These are phyloP conservation scores for Solanum appendiculatum DNA, from an alignment of 257 asterid species.

Conservation along the genomic window DNA sequence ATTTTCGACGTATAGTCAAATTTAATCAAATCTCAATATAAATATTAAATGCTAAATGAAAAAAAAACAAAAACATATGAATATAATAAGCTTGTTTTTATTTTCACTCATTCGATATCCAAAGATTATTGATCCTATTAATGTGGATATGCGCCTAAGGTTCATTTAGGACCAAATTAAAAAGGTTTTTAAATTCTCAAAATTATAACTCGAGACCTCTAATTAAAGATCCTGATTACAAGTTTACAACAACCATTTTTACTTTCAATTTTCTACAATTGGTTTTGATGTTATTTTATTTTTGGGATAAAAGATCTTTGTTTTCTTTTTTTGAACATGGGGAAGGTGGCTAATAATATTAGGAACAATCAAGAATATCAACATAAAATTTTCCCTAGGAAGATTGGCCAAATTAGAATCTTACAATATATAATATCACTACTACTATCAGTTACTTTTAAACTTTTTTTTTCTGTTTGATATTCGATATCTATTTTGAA, in stretches of 20 bases:
- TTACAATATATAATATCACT: neutral
- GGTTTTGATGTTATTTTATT: neutral
- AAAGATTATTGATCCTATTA: neutral
- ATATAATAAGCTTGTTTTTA: neutral
- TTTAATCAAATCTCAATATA: neutral
- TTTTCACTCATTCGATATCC: neutral
- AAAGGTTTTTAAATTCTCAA: neutral
- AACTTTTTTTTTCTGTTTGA: no score
- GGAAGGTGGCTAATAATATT: neutral
- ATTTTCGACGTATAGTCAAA: rapidly evolving
- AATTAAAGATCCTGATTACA: neutral
- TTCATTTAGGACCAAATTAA: neutral
- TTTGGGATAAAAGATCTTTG: neutral
- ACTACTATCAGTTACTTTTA: no score
- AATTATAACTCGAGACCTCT: neutral
- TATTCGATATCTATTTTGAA: neutral
- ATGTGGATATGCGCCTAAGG: neutral
- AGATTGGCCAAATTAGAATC: neutral
- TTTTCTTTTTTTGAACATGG: neutral
- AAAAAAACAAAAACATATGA: neutral
- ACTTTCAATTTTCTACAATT: neutral
- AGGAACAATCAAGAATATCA: neutral
- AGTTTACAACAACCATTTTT: neutral
- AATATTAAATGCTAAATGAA: neutral
- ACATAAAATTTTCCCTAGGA: neutral